Base-by-base conservation (phyloP, 2,329 filamentous ascomycete species). In the Aspergillus versicolor region DNA sequence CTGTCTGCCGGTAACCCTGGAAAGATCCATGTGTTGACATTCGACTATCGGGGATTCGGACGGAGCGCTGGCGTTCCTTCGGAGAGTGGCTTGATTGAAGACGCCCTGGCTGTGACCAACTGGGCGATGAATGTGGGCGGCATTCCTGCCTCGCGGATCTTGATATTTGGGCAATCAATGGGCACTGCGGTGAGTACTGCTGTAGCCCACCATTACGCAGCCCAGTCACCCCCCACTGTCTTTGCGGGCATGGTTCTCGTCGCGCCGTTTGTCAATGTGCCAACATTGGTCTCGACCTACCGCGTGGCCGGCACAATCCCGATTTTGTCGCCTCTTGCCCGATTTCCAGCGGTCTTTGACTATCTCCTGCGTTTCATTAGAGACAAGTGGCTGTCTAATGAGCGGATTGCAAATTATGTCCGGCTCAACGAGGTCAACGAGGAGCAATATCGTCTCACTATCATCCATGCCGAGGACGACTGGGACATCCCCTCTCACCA, bases 91-190 rank as follows among this genome's bases (percentile, higher is more conserved):
- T 70, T 88, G 1, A 70, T 84, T 12, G 67, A 67, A 1, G 84
- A 88, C 64, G 84, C 82, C 1, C 62, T 81, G 0, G 72, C 81
- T 0, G 68, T 86, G 2, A 77, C 77, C 2, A 73, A 83, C 11
- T 88, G 83, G 78, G 84, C 82, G 0, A 74, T 81, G 54, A 70
- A 81, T 17, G 76, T 75, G 0, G 83, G 80, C 3, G 70, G 73
- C 0, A 81, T 88, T 3, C 80, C 82, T 1, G 74, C 82, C 0
- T 76, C 77, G 2, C 78, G 81, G 0, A 87, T 85, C 40, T 75
- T 84, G n/a, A 67, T 87, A 21, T 87, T 84, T 57, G 80, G 76
- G 0, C 84, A 88, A 62, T 85, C 82, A 0, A 72, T 88, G 32
- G 84, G 85, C 4, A 84, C 84, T 1, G 84, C 79, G 0, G 80